Evolutionary conservation across 1,139 yeast species (phyloP), one percentile per base, ranked within the genome.

Genomic region (Nadsonia commutata): DNA sequence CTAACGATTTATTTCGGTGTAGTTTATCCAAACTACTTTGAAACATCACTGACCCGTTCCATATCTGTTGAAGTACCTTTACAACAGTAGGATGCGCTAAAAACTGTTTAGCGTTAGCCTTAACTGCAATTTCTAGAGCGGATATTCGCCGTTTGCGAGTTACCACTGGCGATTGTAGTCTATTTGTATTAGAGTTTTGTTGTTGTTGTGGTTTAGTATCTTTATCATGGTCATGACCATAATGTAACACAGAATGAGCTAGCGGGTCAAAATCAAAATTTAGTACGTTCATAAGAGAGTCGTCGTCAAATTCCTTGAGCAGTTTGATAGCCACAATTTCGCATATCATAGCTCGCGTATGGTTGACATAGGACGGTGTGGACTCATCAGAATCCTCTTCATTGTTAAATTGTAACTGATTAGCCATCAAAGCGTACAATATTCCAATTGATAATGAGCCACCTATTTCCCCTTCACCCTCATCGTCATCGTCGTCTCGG

Each of bases 1-100:
- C 50, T 18, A 53, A 48, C 37, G 57, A 47, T 38, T 48, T 49
- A 37, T 53, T 52, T 8, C 67, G 51, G 48, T 65, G 68, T 9
- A 63, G 55, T 44, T 63, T 65, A 49, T 64, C 65, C 48, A 62
- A 49, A 8, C 60, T 56, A 5, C 65, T 60, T 62, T 64, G 63
- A 43, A 64, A 61, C 54, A 64, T 61, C 37, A 65, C 55, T 2
- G 60, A 73, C 2, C 81, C 81, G 48, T 71, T 68, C 66, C 78
- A 75, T 40, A 76, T 68, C 43, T 71, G 66, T 42, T 71, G 71
- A 43, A 76, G 55, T 2, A 74, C 70, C 33, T 69, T 65, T 2
- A 70, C 65, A 3, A 76, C 69, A 17, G 72, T 66, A 0, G 80
- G 80, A 52, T 75, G 79, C 2, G 78, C 69, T 42, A 76, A 59